Evolutionary conservation across 2,329 filamentous ascomycete genomes (phyloP).

Genomic region (Colletotrichum sp.): DNA sequence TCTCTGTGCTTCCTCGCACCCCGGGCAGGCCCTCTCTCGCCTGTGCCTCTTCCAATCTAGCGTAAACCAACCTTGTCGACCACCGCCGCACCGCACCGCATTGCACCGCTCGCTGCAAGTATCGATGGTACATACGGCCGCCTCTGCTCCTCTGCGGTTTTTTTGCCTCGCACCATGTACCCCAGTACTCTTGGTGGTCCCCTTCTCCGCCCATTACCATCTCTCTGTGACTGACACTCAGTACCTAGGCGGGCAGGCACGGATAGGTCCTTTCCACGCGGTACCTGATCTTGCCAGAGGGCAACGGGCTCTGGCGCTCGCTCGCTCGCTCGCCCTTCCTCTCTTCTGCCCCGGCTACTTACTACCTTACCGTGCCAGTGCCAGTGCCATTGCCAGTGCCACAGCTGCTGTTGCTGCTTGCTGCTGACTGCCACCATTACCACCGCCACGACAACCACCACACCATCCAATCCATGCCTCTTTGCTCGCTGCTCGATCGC

Average conservation of each 20-base stretch:
- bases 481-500: neutral
- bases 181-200: neutral
- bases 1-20: constrained; percentile 11
- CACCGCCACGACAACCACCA: neutral
- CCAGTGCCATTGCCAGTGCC: neutral
- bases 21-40: neutral
- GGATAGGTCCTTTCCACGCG: neutral
- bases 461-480: neutral
- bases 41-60: constrained; percentile 19
- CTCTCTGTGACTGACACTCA: neutral
- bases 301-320: neutral
- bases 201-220: neutral
- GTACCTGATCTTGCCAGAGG: neutral
- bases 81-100: neutral
- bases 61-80: constrained; percentile 17
- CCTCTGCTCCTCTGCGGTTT: neutral
- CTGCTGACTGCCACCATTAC: neutral
- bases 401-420: neutral
- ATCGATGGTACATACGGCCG: neutral
- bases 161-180: neutral
- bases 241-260: neutral
- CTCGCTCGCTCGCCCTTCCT: neutral
- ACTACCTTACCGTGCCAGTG: neutral
- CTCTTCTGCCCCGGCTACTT: neutral
- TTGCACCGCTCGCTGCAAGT: neutral